These are phyloP conservation scores for Phytophthora macrochlamydospora DNA, from an alignment of 352 stramenopile genomes.

Conservation along the genomic window DNA sequence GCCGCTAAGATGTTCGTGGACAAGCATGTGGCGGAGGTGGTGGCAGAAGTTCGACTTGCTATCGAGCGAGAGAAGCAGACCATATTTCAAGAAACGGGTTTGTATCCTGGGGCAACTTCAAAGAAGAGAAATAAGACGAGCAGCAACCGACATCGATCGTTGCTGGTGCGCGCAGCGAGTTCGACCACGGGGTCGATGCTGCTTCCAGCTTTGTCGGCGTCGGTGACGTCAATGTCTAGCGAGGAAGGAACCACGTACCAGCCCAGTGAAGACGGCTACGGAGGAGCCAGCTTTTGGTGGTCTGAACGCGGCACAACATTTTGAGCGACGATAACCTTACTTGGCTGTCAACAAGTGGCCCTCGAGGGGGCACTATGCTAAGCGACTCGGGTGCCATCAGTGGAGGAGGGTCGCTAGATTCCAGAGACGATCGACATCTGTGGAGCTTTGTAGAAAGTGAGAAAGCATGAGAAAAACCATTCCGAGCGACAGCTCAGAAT, in stretches of 20 bases:
- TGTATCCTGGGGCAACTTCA: slow-evolving; percentile 50
- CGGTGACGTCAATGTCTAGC: slow-evolving; percentile 35
- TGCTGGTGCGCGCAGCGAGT: slow-evolving; percentile 31
- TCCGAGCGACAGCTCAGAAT: slow-evolving; percentile 9
- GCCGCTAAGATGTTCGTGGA: slow-evolving; percentile 75
- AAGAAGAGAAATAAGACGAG: slow-evolving; percentile 34
- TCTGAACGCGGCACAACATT: slow-evolving; percentile 45
- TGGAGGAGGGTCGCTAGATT: slow-evolving; percentile 34
- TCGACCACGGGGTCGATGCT: slow-evolving; percentile 33
- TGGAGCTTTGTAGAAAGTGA: slow-evolving; percentile 40
- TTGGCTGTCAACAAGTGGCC: slow-evolving; percentile 42
- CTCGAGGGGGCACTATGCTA: slow-evolving; percentile 37
- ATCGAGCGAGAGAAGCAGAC: slow-evolving; percentile 76
- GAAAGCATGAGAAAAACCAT: slow-evolving; percentile 18
- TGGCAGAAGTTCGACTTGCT: slow-evolving; percentile 58
- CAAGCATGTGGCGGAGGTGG: slow-evolving; percentile 71
- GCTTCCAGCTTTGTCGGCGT: slow-evolving; percentile 27
- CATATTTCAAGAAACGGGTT: slow-evolving; percentile 68
- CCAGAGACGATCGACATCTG: slow-evolving; percentile 34
- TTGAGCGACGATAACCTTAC: slow-evolving; percentile 47
- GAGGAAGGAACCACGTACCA: slow-evolving; percentile 40
- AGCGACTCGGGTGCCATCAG: slow-evolving; percentile 33
- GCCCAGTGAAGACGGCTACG: slow-evolving; percentile 45
- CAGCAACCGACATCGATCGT: slow-evolving; percentile 22
- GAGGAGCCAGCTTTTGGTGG: slow-evolving; percentile 51